These are phyloP conservation scores for Ophiostoma sp. DNA, from an alignment of 2,329 filamentous ascomycete genomes.

Conservation along the genomic window DNA sequence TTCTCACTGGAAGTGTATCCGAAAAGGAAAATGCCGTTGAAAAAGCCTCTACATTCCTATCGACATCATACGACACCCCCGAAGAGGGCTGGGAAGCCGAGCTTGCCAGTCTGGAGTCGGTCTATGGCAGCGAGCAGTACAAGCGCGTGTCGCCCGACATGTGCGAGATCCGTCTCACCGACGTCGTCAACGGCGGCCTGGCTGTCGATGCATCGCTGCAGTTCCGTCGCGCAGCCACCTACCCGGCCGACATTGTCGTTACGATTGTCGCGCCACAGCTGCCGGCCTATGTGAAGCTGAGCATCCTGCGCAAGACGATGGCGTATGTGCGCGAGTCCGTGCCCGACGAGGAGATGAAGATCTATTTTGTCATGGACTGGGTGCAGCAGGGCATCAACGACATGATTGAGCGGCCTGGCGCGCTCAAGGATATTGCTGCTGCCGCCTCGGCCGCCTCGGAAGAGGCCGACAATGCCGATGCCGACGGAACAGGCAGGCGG, in stretches of 20 bases:
- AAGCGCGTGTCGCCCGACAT: constrained; percentile 54
- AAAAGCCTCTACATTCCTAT: neutral
- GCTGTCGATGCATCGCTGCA: constrained; percentile 53
- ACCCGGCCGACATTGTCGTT: constrained; percentile 67
- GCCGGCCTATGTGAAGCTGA: constrained; percentile 89
- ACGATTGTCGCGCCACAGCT: constrained; percentile 60
- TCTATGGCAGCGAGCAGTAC: constrained; percentile 68
- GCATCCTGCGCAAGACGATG: constrained; percentile 72
- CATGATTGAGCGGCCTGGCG: constrained; percentile 82
- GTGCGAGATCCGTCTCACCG: constrained; percentile 64
- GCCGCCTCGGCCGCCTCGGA: constrained; percentile 64
- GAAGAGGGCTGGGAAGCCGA: constrained; percentile 79
- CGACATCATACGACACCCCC: constrained; percentile 40
- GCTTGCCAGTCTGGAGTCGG: constrained; percentile 74
- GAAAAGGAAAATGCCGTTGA: neutral
- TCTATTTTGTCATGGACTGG: constrained; percentile 89
- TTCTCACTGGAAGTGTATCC: constrained; percentile 46
- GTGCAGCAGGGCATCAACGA: constrained; percentile 74
- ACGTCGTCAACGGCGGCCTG: constrained; percentile 47
- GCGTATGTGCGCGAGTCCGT: constrained; percentile 65
- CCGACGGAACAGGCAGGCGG: constrained; percentile 27
- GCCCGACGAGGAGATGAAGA: constrained; percentile 77
- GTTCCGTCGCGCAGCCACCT: constrained; percentile 66
- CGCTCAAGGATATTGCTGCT: constrained; percentile 75
- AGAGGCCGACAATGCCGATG: constrained; percentile 39